These are phyloP conservation scores for Solanum paucissectum DNA, from an alignment of 257 asterid species.

Conservation along the genomic window DNA sequence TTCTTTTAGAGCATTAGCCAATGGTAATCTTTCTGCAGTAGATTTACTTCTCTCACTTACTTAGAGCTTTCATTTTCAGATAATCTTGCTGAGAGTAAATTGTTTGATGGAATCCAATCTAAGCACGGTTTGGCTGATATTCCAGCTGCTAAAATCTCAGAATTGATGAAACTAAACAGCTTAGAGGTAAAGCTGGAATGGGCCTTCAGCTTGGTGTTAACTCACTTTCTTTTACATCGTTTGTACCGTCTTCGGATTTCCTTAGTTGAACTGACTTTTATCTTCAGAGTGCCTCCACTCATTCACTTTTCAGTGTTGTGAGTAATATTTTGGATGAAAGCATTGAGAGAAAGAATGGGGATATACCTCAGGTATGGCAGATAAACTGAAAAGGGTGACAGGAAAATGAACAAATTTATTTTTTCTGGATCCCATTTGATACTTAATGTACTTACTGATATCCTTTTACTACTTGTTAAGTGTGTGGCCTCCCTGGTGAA, in stretches of 20 bases:
- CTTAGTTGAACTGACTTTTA: constrained; percentile 5
- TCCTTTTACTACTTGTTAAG: constrained; percentile 30
- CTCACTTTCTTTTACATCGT: background rate
- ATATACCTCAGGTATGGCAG: constrained; percentile 68
- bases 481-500: constrained; percentile 73
- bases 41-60: background rate
- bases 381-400: constrained; percentile 5
- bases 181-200: constrained; percentile 48
- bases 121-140: constrained; percentile 45
- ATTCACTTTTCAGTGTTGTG: constrained; percentile 58
- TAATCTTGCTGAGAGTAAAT: constrained; percentile 31
- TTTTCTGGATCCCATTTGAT: constrained; percentile 2
- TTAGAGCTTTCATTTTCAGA: constrained; percentile 10
- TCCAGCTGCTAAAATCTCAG: constrained; percentile 56
- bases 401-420: background rate
- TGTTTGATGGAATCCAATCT: constrained; percentile 27
- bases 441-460: constrained; percentile 9
- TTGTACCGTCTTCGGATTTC: background rate
- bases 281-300: constrained; percentile 65
- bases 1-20: background rate
- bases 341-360: constrained; percentile 67
- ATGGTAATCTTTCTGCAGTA: background rate
- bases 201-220: background rate
- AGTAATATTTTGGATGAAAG: constrained; percentile 57
- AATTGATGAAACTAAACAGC: constrained; percentile 57